These are phyloP conservation scores for Capsella rubella DNA, from an alignment of 441 rosid species.

Conservation along the genomic window DNA sequence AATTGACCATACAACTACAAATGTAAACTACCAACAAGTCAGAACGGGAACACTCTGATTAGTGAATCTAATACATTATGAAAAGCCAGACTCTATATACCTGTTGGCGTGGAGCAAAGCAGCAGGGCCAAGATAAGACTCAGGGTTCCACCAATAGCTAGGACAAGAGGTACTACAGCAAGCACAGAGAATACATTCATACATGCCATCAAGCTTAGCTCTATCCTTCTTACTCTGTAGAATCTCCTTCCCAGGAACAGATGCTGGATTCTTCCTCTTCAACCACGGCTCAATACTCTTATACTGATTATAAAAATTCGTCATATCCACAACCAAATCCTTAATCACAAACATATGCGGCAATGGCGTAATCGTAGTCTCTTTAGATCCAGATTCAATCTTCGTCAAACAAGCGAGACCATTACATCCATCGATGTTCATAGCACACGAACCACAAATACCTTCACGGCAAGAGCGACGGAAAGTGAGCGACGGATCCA, in stretches of 20 bases:
- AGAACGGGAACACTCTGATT: not conserved
- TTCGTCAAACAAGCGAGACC: constrained; percentile 92
- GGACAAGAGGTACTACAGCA: constrained; percentile 97
- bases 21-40: not conserved
- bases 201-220: constrained; percentile 95
- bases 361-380: constrained; percentile 70
- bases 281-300: constrained; percentile 99
- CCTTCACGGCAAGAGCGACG: constrained; percentile 98
- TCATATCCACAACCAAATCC: constrained; percentile 96
- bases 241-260: constrained; percentile 77
- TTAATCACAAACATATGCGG: constrained; percentile 98
- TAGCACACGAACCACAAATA: constrained; percentile 94
- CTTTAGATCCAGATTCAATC: constrained; percentile 56
- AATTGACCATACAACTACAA: not conserved
- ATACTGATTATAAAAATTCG: constrained; percentile 93
- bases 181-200: constrained; percentile 92
- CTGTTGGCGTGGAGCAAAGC: constrained; percentile 96
- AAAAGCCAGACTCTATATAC: constrained; percentile 39
- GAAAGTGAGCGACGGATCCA: constrained; percentile 92
- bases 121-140: constrained; percentile 92
- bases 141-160: constrained; percentile 99
- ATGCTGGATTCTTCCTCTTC: constrained; percentile 86
- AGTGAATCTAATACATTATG: not conserved
- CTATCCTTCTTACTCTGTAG: constrained; percentile 89
- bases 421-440: constrained; percentile 96